phyloP scores from a whole-genome alignment of 805 yeast species.

The Kodamaea hsintzibuensis region DNA sequence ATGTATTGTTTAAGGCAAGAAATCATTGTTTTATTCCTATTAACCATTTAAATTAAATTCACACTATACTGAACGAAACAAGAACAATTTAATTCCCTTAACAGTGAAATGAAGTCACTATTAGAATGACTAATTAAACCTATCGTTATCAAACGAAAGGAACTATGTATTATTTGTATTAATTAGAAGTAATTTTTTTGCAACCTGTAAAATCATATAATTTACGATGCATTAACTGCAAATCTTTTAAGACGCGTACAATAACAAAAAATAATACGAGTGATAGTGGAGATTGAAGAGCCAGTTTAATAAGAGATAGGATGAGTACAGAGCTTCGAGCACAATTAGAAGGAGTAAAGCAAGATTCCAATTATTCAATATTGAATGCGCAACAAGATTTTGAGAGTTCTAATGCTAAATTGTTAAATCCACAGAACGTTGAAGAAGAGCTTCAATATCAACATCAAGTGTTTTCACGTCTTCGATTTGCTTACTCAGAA shows the following conservation, averaged over 20 bases:
- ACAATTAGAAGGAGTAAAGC: not conserved
- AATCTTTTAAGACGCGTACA: not conserved
- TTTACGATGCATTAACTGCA: not conserved
- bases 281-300: not conserved
- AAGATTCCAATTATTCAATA: conserved; percentile 1
- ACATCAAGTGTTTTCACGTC: conserved; percentile 48
- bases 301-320: not conserved
- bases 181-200: not conserved
- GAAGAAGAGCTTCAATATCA: conserved; percentile 37
- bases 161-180: conserved; percentile 2
- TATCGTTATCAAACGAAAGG: not conserved
- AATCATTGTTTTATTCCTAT: not conserved
- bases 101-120: not conserved
- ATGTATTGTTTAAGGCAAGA: not conserved
- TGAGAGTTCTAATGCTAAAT: conserved; percentile 12
- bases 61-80: not conserved
- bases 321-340: conserved; percentile 6
- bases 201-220: not conserved
- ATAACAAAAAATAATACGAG: not conserved
- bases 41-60: not conserved
- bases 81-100: not conserved
- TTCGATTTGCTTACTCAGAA: conserved; percentile 67
- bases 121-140: not conserved
- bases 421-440: conserved; percentile 11
- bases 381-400: conserved; percentile 13